Base-by-base conservation (phyloP, 1,284 basidiomycete species). In the Naganishia albida region DNA sequence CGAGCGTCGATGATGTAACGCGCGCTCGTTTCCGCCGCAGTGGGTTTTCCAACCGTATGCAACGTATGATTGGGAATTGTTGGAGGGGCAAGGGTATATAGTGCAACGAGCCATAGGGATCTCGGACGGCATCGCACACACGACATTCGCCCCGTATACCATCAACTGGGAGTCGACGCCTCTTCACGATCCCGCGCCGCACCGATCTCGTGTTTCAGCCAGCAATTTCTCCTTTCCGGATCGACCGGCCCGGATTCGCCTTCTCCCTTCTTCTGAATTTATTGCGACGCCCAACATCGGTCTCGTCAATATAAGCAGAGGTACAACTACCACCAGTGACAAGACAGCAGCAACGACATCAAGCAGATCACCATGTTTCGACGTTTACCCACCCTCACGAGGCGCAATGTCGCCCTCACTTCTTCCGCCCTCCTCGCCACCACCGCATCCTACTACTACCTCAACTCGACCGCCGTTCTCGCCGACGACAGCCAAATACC, bases 401-500 rank as follows among this genome's bases (percentile, higher is more conserved):
- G 57, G 30, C 51, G 59, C 18, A 57, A 34, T 43, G 60, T 56
- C 52, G 65, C 60, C 34, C 28, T 63, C 20, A 52, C 67, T 4
- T 62, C 56, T 20, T 56, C 64, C 10, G 64, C 54, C 30, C 39
- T 59, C 25, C 28, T 54, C 40, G 56, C 62, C 26, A 46, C 65
- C n/a, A 40, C 49, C 23, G 48, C 56, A 13, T 43, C 64, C 48
- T 65, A 65, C 49, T 68, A 62, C 48, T 56, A 53, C 59, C 63
- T 63, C 60, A 63, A 48, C 23, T 59, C 53, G 15, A 43, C 57
- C 38, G 38, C 62, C 52, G 52, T 50, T 28, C 55, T 38, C 30
- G 59, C 63, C 16, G 52, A 56, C 38, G 71, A 70, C 56, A 62
- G 23, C 52, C 62, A 23, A 49, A 55, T 66, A 7, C 71, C 72